A percentile compares a stretch with the other conserved stretches of the same genome.
phyloP scores from a whole-genome alignment of 371 early-diverging fungal genomes.

The Mucor sp. region DNA sequence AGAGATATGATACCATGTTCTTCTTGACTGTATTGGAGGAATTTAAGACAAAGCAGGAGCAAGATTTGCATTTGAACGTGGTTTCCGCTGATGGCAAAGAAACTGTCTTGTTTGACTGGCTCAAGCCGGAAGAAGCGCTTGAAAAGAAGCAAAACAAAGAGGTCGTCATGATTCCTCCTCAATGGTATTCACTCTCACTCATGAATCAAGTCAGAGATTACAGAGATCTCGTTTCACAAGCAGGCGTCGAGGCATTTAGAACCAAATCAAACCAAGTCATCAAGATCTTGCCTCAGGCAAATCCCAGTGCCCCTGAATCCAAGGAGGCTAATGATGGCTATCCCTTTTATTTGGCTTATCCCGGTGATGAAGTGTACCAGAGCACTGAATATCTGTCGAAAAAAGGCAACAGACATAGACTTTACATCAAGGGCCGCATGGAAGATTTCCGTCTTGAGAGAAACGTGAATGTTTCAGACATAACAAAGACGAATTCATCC shows the following conservation, averaged over 20 bases:
- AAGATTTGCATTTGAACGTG: constrained; percentile 11
- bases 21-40: constrained; percentile 59
- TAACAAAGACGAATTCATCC: constrained; percentile 8
- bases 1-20: constrained; percentile 79
- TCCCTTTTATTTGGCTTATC: constrained; percentile 35
- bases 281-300: constrained; percentile 53
- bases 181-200: constrained; percentile 60
- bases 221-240: constrained; percentile 27
- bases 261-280: constrained; percentile 21
- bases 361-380: constrained; percentile 40
- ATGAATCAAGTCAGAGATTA: constrained; percentile 35
- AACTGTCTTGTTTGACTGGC: constrained; percentile 66
- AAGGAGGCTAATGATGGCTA: constrained; percentile 20
- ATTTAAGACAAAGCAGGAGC: constrained; percentile 19
- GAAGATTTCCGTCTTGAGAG: constrained; percentile 27
- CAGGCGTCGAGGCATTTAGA: constrained; percentile 41
- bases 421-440: constrained; percentile 40
- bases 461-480: constrained; percentile 30
- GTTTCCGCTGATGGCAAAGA: constrained; percentile 67
- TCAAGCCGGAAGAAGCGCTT: constrained; percentile 64
- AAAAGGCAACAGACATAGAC: constrained; percentile 35
- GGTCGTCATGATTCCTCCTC: constrained; percentile 63
- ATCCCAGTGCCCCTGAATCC: constrained; percentile 18
- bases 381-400: constrained; percentile 15
- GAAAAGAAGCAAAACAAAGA: constrained; percentile 20